Evolutionary conservation across 1,139 yeast genomes (phyloP).

Genomic region (Suhomyces bribrorum): DNA sequence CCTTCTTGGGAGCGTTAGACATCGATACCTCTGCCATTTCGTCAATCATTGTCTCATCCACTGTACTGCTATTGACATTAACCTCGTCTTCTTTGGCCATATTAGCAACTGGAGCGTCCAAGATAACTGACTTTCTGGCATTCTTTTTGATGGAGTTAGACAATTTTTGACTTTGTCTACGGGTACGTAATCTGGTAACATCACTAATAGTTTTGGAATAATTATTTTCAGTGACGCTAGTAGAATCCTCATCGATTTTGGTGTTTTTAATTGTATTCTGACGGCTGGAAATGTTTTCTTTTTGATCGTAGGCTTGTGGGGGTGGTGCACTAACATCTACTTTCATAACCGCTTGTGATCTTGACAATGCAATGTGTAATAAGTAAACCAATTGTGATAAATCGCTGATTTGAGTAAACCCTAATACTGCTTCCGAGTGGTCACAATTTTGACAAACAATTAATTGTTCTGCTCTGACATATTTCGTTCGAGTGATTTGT

Average conservation of each 20-base stretch:
- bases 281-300: slow-evolving; percentile 9
- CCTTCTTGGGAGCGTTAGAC: slow-evolving; percentile 4
- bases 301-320: slow-evolving; percentile 3
- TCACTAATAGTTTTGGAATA: slow-evolving; percentile 75
- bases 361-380: slow-evolving; percentile 77
- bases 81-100: slow-evolving; percentile 29
- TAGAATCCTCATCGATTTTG: slow-evolving; percentile 20
- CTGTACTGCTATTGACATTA: slow-evolving; percentile 16
- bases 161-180: slow-evolving; percentile 67
- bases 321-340: slow-evolving; percentile 19
- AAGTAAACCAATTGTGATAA: slow-evolving; percentile 74
- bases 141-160: slow-evolving; percentile 55
- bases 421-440: slow-evolving; percentile 48
- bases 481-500: slow-evolving; percentile 35
- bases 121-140: slow-evolving; percentile 46
- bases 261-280: background rate
- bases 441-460: slow-evolving; percentile 62
- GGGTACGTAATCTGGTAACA: slow-evolving; percentile 73
- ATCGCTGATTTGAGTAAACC: slow-evolving; percentile 67
- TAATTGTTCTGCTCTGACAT: slow-evolving; percentile 25
- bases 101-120: slow-evolving; percentile 61
- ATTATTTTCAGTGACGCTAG: slow-evolving; percentile 34
- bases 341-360: slow-evolving; percentile 71
- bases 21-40: slow-evolving; percentile 14
- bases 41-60: slow-evolving; percentile 18